A percentile compares a stretch with the other conserved stretches of the same genome.
Evolutionary conservation across 2,329 filamentous ascomycete species (phyloP).

Genomic region (Cyanodermella asteris): DNA sequence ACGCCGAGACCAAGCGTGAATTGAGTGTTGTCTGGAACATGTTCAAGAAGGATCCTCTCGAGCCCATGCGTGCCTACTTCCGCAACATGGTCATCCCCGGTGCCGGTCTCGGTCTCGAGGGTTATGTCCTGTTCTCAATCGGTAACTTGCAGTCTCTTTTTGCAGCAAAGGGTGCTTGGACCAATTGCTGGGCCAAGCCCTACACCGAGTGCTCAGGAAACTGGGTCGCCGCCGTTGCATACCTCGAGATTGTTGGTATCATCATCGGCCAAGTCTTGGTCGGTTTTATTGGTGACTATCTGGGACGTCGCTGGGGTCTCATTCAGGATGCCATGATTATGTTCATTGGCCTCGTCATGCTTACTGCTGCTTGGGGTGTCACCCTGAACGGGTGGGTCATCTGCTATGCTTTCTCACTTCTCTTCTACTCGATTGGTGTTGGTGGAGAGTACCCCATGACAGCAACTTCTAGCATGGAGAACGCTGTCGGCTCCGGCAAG

Average conservation of each 20-base stretch:
- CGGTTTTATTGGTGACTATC: constrained; percentile 57
- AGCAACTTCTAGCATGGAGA: constrained; percentile 85
- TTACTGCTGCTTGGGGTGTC: constrained; percentile 74
- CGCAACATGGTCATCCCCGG: constrained; percentile 80
- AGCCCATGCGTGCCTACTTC: constrained; percentile 69
- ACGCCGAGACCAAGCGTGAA: constrained; percentile 47
- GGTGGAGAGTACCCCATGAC: constrained; percentile 75
- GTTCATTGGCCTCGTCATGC: constrained; percentile 79
- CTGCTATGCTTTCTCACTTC: constrained; percentile 85
- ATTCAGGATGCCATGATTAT: constrained; percentile 92
- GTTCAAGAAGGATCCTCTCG: constrained; percentile 70
- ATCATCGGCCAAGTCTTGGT: constrained; percentile 83
- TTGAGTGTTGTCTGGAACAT: constrained; percentile 46
- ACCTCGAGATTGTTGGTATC: constrained; percentile 84
- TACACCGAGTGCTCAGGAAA: constrained; percentile 47
- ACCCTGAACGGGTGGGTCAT: constrained; percentile 88
- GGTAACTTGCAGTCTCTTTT: constrained; percentile 79
- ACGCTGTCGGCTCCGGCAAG: constrained; percentile 64
- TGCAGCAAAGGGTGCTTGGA: constrained; percentile 49
- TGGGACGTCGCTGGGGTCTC: constrained; percentile 82
- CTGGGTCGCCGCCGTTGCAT: constrained; percentile 69
- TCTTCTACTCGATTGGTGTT: constrained; percentile 58
- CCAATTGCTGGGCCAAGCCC: constrained; percentile 48
- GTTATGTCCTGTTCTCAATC: constrained; percentile 90
- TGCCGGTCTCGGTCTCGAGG: constrained; percentile 78